Base-by-base conservation (phyloP, 306 rosid genomes). In the Rubus idaeus region DNA sequence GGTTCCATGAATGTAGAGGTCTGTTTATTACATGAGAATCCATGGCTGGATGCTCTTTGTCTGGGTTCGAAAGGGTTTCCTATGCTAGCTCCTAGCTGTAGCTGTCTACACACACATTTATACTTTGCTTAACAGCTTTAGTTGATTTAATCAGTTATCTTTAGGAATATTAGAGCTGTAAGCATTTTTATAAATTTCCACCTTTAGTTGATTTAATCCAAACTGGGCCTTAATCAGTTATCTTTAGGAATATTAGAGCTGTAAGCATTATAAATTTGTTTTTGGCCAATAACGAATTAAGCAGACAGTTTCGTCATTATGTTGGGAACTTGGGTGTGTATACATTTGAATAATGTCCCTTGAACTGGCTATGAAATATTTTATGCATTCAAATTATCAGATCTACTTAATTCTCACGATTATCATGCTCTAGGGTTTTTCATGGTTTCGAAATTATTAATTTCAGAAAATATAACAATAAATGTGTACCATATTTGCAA, bases 31-130 rank as follows among this genome's bases (percentile, higher is more conserved):
- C 6, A 35, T 5, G 20, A 35, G 21, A 62, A 62, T 62, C 68
- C 68, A 35, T 37, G 3, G 20, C 79, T 75, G 83, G 87, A 86
- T 83, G 71, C 71, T 62, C 35, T 56, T 72, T 82, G 86, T 77
- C 84, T 63, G 40, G 41, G 50, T 74, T 44, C 56, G 17, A 47
- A 70, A 61, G 73, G 60, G 52, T 21, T 63, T 63, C 68, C 68
- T 63, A 63, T 10, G 68, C 45, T 63, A 14, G 20, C 68, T 47
- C 50, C 50, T 68, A 81, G 88, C 78, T 75, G 86, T 56, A 41
- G 51, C 57, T 82, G 75, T 73, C 77, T 47, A 0, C 13, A 6
- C 14, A 12, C 16, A 50, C 0, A 50, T 7, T n/a, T 16, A 12
- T 2, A 37, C 18, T 4, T 12, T 12, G 18, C 30, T 30, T 61